These are phyloP conservation scores for Porpolomopsis calyptriformis DNA, from an alignment of 768 basidiomycete species.

Conservation along the genomic window DNA sequence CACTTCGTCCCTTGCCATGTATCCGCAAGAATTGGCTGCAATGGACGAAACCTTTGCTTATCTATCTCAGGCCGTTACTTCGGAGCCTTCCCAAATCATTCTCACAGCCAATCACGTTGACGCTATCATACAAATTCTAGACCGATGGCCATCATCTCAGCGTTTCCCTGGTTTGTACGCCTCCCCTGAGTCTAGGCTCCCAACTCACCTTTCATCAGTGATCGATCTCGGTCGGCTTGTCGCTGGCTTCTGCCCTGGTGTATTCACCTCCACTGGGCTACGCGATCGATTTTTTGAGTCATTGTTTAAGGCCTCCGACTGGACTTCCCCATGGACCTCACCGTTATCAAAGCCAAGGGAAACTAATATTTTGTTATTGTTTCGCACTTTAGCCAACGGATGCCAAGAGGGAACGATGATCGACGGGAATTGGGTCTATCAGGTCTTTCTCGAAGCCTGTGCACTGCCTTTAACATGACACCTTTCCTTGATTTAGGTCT, in stretches of 20 bases:
- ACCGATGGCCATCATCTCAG: constrained; percentile 64
- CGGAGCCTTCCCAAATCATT: constrained; percentile 22
- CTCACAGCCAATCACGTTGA: constrained; percentile 46
- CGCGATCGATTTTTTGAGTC: constrained; percentile 46
- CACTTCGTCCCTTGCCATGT: constrained; percentile 60
- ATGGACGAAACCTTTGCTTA: constrained; percentile 57
- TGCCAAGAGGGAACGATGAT: constrained; percentile 46
- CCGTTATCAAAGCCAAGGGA: constrained; percentile 63
- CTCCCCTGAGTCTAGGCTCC: constrained; percentile 1
- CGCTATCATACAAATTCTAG: constrained; percentile 49
- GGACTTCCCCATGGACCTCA: constrained; percentile 43
- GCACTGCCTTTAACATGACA: constrained; percentile 3
- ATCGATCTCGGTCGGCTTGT: constrained; percentile 80
- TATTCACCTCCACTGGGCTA: constrained; percentile 33
- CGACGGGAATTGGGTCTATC: constrained; percentile 37
- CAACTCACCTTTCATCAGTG: constrained; percentile 32
- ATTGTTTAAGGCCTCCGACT: constrained; percentile 60
- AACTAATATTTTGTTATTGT: constrained; percentile 71
- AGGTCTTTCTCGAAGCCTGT: constrained; percentile 34
- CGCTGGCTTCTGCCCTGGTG: constrained; percentile 48
- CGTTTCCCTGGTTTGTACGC: constrained; percentile 54
- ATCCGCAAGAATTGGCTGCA: constrained; percentile 45
- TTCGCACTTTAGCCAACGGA: constrained; percentile 72
- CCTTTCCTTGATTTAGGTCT: constrained; percentile 33
- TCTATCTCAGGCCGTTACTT: constrained; percentile 39